Evolutionary conservation across 441 rosid species (phyloP), one percentile per base, ranked within the genome.

Genomic region (Isatis lusitanica): DNA sequence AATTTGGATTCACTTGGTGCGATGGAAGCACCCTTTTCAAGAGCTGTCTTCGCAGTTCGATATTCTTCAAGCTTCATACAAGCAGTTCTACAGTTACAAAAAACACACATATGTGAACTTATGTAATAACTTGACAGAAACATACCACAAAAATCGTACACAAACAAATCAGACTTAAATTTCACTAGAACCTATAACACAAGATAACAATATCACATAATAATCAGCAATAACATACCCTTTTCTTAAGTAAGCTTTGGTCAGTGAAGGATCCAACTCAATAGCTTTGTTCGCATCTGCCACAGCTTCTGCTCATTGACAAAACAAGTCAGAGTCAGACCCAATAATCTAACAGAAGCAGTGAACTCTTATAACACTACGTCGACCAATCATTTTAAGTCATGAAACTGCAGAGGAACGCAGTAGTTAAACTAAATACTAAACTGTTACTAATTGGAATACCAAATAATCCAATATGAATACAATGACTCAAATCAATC

Each of bases 11-110:
- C 88, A 71, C 53, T 82, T 0, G 90, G 86, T 4, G 84, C 84
- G 6, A 87, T 68, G 44, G 85, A 70, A 35, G 87, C 85, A 9
- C 98, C 98, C 17, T 38, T 66, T 81, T 90, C 94, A 51, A 91
- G 78, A 2, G 96, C 90, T 55, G 80, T 90, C 85, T 91, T 91
- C 39, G 98, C 97, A 36, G 91, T 89, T 31, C 80, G 63, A 84
- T 86, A 92, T 48, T 94, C 97, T 75, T 89, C 92, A 48, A 94
- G 91, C 74, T 87, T 89, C 82, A 92, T 80, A 73, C 93, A 90
- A 0, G 98, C 97, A 66, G 68, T 77, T 60, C 99, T 94, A 82
- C 76, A 81, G 35, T 53, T 52, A 63, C 42, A 71, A 75, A 21
- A 38, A 7, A 7, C 52, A 64, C 9, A 17, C 17, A 17, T 74